phyloP scores from a whole-genome alignment of 108 stramenopile genomes.

The Nitzschia palea region DNA sequence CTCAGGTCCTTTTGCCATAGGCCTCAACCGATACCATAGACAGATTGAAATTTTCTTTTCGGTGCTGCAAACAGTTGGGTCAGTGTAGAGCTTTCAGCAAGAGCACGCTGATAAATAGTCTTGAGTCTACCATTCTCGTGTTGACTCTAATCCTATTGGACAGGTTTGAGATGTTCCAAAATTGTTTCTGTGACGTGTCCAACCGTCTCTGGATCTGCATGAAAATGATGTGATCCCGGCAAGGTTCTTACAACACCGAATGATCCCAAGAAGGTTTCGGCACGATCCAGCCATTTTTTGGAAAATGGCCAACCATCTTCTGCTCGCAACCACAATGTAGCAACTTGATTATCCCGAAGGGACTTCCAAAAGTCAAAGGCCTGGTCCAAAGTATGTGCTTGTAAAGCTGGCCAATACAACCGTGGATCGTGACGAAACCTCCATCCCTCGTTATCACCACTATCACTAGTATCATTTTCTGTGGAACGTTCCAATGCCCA shows the following conservation, averaged over 20 bases:
- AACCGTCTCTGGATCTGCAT: slow-evolving; percentile 73
- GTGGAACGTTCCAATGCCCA: slow-evolving; percentile 15
- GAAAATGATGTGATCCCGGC: slow-evolving; percentile 73
- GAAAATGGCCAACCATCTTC: slow-evolving; percentile 64
- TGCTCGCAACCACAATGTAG: slow-evolving; percentile 32
- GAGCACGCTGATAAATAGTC: too few species aligned
- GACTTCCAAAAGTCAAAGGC: slow-evolving; percentile 2
- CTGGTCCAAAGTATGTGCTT: slow-evolving; percentile 48
- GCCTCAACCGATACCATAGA: too few species aligned
- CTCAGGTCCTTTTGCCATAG: too few species aligned
- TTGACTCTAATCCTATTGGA: neutral
- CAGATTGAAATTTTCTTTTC: too few species aligned
- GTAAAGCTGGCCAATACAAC: slow-evolving; percentile 63
- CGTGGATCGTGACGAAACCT: slow-evolving; percentile 67
- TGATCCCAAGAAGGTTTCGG: slow-evolving; percentile 16
- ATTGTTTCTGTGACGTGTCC: slow-evolving; percentile 40
- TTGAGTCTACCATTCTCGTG: neutral
- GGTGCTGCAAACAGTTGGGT: too few species aligned
- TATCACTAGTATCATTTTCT: neutral
- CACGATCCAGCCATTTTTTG: slow-evolving; percentile 24
- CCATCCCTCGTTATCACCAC: slow-evolving; percentile 20
- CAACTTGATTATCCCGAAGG: neutral
- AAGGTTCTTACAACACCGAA: slow-evolving; percentile 28
- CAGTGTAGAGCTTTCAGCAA: too few species aligned
- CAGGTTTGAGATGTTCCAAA: slow-evolving; percentile 18